Percentiles rank a stretch among this genome's conserved stretches.
These are phyloP conservation scores for Cryptosporidium baileyi DNA, from an alignment of 169 alveolate genomes.

Conservation along the genomic window DNA sequence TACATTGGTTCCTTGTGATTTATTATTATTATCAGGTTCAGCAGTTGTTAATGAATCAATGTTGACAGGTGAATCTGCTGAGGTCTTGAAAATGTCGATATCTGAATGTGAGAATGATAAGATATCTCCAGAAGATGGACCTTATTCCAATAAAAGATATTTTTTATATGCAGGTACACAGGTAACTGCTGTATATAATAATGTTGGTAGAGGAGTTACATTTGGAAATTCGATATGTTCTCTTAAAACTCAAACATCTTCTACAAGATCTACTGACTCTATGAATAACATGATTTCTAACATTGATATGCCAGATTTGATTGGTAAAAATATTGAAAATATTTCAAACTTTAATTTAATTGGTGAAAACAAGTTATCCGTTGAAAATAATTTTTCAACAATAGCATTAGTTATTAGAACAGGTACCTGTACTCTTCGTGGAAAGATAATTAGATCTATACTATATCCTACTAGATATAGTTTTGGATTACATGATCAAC, in stretches of 20 bases:
- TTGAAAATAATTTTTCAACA: neutral
- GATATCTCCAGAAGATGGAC: conserved; percentile 75
- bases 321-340: neutral
- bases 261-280: conserved; percentile 62
- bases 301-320: neutral
- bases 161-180: conserved; percentile 77
- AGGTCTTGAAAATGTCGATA: conserved; percentile 77
- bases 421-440: conserved; percentile 86
- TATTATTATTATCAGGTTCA: conserved; percentile 79
- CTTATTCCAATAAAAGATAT: conserved; percentile 69
- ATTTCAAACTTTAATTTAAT: too few relatives aligned
- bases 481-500: conserved; percentile 73
- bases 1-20: conserved; percentile 83
- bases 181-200: conserved; percentile 66
- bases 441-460: conserved; percentile 91
- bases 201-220: conserved; percentile 23
- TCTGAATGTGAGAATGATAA: conserved; percentile 71
- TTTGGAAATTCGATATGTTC: neutral
- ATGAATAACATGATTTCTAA: neutral
- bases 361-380: neutral
- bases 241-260: conserved; percentile 3
- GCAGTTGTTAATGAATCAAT: conserved; percentile 84
- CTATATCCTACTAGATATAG: conserved; percentile 88
- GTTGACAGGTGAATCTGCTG: conserved; percentile 86
- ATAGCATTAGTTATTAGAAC: conserved; percentile 88